A percentile compares a stretch with the other conserved stretches of the same genome.
Conservation (phyloP, 73 alveolate genomes). For the Durusdinium trenchii region DNA sequence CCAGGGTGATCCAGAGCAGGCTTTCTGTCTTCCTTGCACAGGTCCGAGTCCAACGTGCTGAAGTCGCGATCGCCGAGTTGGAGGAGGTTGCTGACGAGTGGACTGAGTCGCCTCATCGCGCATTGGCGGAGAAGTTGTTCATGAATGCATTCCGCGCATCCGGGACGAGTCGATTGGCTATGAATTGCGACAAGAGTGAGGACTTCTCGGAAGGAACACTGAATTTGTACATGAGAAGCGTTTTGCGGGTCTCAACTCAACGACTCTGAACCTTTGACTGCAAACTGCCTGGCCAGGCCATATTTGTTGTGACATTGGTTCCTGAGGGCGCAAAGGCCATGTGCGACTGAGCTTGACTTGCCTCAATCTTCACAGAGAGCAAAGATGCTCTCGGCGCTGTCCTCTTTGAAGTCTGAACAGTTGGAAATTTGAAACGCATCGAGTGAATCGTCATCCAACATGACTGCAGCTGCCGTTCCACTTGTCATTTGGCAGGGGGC, state of each 20-base stretch:
- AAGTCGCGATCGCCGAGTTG: too few relatives aligned
- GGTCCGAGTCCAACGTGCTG: too few relatives aligned
- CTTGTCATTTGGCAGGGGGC: slow-evolving; percentile 34
- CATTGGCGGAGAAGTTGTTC: too few relatives aligned
- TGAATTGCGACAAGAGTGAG: not conserved
- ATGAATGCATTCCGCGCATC: not conserved
- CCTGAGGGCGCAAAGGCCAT: slow-evolving; percentile 29
- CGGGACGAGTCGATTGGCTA: too few relatives aligned
- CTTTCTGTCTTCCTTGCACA: too few relatives aligned
- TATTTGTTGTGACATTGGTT: slow-evolving; percentile 11
- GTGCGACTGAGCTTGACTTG: not conserved
- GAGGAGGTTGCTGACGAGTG: too few relatives aligned
- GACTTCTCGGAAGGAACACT: not conserved
- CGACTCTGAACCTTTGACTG: not conserved
- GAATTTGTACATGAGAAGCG: not conserved
- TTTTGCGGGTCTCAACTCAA: not conserved
- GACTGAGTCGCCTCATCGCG: too few relatives aligned
- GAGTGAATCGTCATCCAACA: not conserved
- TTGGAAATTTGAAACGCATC: not conserved
- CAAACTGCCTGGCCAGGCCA: not conserved
- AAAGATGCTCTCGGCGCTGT: not conserved
- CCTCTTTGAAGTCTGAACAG: not conserved
- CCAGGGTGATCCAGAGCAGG: too few relatives aligned
- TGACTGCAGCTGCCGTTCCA: not conserved
- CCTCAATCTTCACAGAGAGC: not conserved